Base-by-base conservation (phyloP, 2,329 filamentous ascomycete genomes). In the Diaporthe eres region DNA sequence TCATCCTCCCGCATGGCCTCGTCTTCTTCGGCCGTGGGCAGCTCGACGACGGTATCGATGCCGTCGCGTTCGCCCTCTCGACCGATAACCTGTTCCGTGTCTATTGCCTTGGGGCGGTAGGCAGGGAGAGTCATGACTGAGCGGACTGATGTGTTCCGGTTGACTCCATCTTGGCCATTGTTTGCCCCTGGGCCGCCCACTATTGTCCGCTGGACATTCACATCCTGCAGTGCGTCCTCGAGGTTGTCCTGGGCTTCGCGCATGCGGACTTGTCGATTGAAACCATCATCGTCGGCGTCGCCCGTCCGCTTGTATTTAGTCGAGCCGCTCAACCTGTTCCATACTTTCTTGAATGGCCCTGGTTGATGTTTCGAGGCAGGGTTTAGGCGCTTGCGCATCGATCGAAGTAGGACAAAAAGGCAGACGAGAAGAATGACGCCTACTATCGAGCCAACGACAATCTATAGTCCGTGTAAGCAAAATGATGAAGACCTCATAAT, bases 71-170 rank as follows among this genome's bases (percentile, higher is more conserved):
- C 97, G 68, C 97, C 97, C 83, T 98, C 97, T 7, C 96, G 91
- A 10, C 92, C 97, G 65, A 98, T 88, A 1, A 98, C 92, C 79
- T 93, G 92, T 83, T 99, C 97, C 61, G 91, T 92, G 28, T 94
- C 92, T 68, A 91, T 89, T 0, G 95, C 91, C 39, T 91, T 91
- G 22, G 89, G 90, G 3, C 94, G 93, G 83, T 99, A 99, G 0
- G 94, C 90, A 0, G 97, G 97, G 3, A 99, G 86, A 0, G 97
- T 98, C 90, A 98, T 97, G 74, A 98, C 92, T n/a, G 95, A 98
- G 74, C 96, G 93, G 61, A 98, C 89, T 12, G 95, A 97, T 1
- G 94, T 95, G 80, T 96, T 94, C 44, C 96, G 91, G 82, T 96
- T 94, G 17, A 98, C 91, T 1, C 82, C 85, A 28, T 72, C 74